A percentile compares a stretch with the other conserved stretches of the same genome.
phyloP scores from a whole-genome alignment of 148 eudicot genomes.

The Cornus suecica region DNA sequence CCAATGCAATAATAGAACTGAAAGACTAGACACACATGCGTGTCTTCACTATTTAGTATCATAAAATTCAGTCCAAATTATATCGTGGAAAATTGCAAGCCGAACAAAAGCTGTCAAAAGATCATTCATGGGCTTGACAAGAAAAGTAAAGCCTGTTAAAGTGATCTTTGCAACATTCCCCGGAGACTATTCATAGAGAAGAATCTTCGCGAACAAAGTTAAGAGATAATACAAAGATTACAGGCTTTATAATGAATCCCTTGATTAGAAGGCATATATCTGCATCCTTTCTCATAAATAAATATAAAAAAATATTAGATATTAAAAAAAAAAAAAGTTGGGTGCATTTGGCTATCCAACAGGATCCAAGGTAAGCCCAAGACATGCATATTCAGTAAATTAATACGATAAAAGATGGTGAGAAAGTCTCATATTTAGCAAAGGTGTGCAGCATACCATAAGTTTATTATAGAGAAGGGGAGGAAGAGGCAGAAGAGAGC shows the following conservation, averaged over 20 bases:
- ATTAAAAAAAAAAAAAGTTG: background rate
- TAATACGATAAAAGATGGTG: background rate
- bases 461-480: background rate
- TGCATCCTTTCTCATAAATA: too few species aligned
- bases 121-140: background rate
- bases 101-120: background rate
- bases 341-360: background rate
- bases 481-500: background rate
- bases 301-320: background rate
- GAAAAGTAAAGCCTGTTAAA: too few species aligned
- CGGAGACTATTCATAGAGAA: too few species aligned
- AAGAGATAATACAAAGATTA: background rate
- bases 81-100: background rate
- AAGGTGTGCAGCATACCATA: background rate
- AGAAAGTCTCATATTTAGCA: background rate
- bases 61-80: background rate
- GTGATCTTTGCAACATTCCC: too few species aligned
- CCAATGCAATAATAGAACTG: background rate
- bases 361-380: background rate
- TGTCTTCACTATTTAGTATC: background rate
- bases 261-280: too few species aligned
- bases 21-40: background rate
- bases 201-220: too few species aligned
- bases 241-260: too few species aligned
- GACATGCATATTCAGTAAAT: background rate